Percentiles rank a stretch among this genome's conserved stretches.
These are phyloP conservation scores for Yamadazyma endophytica DNA, from an alignment of 805 yeast species.

Conservation along the genomic window DNA sequence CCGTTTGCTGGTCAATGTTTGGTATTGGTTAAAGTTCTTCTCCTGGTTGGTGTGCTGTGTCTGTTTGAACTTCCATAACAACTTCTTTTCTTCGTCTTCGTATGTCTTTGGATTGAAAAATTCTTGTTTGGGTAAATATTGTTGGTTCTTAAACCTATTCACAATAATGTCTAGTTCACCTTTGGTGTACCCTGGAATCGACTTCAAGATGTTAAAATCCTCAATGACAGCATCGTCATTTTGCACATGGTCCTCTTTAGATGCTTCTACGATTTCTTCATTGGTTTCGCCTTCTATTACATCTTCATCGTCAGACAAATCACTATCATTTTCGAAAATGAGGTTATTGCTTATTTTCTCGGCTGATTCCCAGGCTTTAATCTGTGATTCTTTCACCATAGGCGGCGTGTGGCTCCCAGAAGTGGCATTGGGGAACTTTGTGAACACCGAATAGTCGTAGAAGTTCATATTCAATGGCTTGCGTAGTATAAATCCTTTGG, in stretches of 20 bases:
- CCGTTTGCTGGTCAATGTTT: conserved; percentile 29
- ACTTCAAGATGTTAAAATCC: no score
- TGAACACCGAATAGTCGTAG: conserved; percentile 36
- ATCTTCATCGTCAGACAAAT: conserved; percentile 17
- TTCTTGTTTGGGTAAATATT: conserved; percentile 1
- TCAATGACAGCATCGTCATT: conserved; percentile 9
- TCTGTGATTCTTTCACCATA: conserved; percentile 35
- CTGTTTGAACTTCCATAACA: conserved; percentile 25
- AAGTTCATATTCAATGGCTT: conserved; percentile 27
- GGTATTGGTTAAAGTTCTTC: conserved; percentile 27
- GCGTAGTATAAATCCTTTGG: conserved; percentile 24
- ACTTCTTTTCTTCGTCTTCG: conserved; percentile 20
- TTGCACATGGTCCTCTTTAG: neutral
- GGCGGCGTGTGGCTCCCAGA: conserved; percentile 24
- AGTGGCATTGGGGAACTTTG: conserved; percentile 16
- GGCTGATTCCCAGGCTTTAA: conserved; percentile 43
- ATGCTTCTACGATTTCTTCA: conserved; percentile 3
- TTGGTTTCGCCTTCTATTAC: conserved; percentile 10
- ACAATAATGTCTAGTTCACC: conserved; percentile 27
- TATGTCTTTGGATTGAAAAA: conserved; percentile 1
- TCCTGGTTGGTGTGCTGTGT: conserved; percentile 31
- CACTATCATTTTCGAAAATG: conserved; percentile 30
- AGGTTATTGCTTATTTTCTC: conserved; percentile 33
- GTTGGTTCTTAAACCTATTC: conserved; percentile 14
- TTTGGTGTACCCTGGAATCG: conserved; percentile 39